Conservation (phyloP, 164 flowering plant species). For the Tetracentron sinense region DNA sequence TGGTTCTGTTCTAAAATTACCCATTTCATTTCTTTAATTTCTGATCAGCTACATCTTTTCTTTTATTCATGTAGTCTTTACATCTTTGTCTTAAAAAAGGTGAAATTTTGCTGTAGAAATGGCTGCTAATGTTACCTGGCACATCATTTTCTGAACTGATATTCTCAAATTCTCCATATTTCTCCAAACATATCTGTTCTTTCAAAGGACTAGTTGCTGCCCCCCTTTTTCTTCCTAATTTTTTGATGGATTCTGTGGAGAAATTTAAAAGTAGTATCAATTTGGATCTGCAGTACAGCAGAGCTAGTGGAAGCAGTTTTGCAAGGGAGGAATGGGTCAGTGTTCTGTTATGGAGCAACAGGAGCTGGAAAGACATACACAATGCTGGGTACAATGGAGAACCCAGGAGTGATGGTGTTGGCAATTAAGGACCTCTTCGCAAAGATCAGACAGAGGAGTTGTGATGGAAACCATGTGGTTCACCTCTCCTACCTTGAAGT, state of each 20-base stretch:
- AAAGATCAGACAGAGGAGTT: conserved; percentile 79
- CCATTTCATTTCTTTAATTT: neutral
- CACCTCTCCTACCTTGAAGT: conserved; percentile 95
- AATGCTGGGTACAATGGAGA: conserved; percentile 86
- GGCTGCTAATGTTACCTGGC: neutral
- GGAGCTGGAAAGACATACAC: conserved; percentile 98
- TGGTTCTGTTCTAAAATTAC: neutral
- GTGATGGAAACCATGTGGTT: conserved; percentile 83
- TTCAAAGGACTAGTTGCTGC: neutral
- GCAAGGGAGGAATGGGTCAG: conserved; percentile 90
- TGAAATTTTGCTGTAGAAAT: neutral
- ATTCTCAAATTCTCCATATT: neutral
- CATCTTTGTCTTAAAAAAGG: too few species aligned
- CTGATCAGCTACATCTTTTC: too few species aligned
- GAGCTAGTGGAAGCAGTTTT: conserved; percentile 86
- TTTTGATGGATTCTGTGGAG: neutral
- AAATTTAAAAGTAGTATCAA: neutral
- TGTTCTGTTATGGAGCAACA: conserved; percentile 94
- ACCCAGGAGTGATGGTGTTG: conserved; percentile 94
- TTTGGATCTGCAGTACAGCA: conserved; percentile 63
- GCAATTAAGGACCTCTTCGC: conserved; percentile 87
- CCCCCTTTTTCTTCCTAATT: neutral
- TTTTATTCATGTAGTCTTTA: too few species aligned
- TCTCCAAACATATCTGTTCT: neutral
- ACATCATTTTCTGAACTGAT: neutral